phyloP scores from a whole-genome alignment of 23 red algal species.

The Gracilaria domingensis region DNA sequence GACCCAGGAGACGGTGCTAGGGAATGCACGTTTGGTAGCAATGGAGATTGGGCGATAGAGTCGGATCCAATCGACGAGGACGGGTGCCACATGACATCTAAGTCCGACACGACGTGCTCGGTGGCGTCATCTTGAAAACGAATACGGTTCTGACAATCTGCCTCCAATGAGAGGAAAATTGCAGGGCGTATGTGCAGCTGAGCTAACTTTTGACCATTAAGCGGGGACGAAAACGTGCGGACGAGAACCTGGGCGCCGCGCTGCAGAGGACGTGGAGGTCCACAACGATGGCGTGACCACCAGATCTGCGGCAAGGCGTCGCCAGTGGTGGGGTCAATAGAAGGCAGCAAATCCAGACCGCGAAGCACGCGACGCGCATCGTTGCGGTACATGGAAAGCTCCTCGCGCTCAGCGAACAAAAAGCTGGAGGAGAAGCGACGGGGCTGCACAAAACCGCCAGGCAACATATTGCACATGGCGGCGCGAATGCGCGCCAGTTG shows the following conservation, averaged over 20 bases:
- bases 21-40: neutral
- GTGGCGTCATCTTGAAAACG: slow-evolving; percentile 40
- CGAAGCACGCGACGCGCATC: slow-evolving; percentile 65
- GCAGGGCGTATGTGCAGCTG: slow-evolving; percentile 27
- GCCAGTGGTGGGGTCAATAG: slow-evolving; percentile 48
- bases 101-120: slow-evolving; percentile 38
- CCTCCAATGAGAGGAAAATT: slow-evolving; percentile 50
- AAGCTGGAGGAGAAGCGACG: slow-evolving; percentile 59
- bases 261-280: slow-evolving; percentile 25
- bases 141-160: slow-evolving; percentile 24
- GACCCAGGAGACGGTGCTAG: slow-evolving; percentile 8
- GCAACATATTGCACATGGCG: slow-evolving; percentile 73
- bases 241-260: slow-evolving; percentile 45
- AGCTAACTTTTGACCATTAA: neutral
- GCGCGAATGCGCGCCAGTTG: slow-evolving; percentile 59
- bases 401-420: slow-evolving; percentile 49
- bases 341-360: slow-evolving; percentile 28
- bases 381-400: slow-evolving; percentile 55
- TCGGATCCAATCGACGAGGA: slow-evolving; percentile 1
- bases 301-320: slow-evolving; percentile 40
- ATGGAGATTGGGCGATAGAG: slow-evolving; percentile 11
- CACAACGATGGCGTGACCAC: slow-evolving; percentile 60
- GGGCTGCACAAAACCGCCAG: slow-evolving; percentile 60
- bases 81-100: slow-evolving; percentile 61
- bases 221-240: slow-evolving; percentile 21